Conservation (phyloP, 129 eudicot genomes). For the Lonicera japonica region DNA sequence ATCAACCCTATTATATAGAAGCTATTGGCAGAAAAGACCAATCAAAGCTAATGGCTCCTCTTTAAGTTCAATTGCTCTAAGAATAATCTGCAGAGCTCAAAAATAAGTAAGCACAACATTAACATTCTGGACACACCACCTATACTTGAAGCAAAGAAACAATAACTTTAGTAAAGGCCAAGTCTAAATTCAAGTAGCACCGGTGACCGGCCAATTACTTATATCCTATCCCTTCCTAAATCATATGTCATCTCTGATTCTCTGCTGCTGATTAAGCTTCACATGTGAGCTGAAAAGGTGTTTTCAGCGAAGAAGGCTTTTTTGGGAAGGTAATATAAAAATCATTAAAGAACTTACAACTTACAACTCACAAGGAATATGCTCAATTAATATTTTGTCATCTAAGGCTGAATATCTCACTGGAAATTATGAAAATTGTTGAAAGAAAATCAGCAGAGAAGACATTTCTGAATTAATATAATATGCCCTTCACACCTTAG, state of each 20-base stretch:
- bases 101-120: slow-evolving; percentile 3
- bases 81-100: slow-evolving; percentile 59
- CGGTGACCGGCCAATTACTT: background rate
- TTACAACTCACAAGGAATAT: too few relatives aligned
- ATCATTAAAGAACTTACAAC: too few relatives aligned
- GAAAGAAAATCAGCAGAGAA: background rate
- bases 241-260: background rate
- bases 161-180: background rate
- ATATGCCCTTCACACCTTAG: too few relatives aligned
- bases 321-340: too few relatives aligned
- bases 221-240: background rate
- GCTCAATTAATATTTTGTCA: too few relatives aligned
- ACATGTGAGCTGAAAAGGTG: background rate
- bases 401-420: background rate
- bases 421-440: background rate
- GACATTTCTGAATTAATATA: too few relatives aligned
- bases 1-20: slow-evolving; percentile 64
- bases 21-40: slow-evolving; percentile 65
- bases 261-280: background rate
- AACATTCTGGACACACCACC: background rate
- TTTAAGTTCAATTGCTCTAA: slow-evolving; percentile 64
- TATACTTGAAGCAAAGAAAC: background rate
- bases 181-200: background rate
- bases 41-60: slow-evolving; percentile 69
- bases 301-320: background rate